Evolutionary conservation across 805 yeast genomes (phyloP).

Genomic region (Starmerella khaoyaiensis): DNA sequence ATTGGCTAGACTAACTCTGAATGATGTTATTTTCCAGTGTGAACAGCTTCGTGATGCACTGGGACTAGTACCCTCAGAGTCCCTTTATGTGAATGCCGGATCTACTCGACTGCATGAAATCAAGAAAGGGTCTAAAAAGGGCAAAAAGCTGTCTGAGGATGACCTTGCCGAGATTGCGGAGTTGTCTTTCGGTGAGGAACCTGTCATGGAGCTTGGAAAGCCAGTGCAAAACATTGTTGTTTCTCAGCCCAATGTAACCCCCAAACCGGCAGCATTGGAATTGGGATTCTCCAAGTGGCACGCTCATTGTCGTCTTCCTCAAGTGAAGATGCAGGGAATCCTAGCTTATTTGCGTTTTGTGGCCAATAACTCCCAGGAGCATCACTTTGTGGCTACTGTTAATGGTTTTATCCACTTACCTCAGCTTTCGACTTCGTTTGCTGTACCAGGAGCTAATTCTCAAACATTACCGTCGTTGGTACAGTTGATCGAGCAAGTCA

Average conservation of each 20-base stretch:
- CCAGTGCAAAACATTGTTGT: conserved; percentile 4
- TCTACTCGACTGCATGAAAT: conserved; percentile 24
- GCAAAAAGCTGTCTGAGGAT: conserved; percentile 12
- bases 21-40: conserved; percentile 49
- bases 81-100: conserved; percentile 41
- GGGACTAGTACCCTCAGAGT: conserved; percentile 31
- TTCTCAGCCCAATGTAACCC: conserved; percentile 17
- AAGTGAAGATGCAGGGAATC: conserved; percentile 55
- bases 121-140: conserved; percentile 13
- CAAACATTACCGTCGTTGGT: conserved; percentile 37
- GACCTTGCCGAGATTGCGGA: conserved; percentile 7
- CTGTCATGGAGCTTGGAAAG: not conserved
- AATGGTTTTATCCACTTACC: conserved; percentile 64
- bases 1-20: conserved; percentile 47
- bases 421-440: conserved; percentile 51
- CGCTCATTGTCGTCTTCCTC: conserved; percentile 52
- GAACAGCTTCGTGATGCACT: conserved; percentile 49
- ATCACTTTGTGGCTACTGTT: conserved; percentile 64
- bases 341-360: conserved; percentile 59
- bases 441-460: conserved; percentile 6
- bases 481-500: conserved; percentile 48
- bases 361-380: conserved; percentile 70
- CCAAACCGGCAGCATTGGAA: conserved; percentile 38
- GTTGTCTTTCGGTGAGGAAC: conserved; percentile 3
- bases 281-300: conserved; percentile 70